Conservation (phyloP, 1,139 yeast genomes). For the Debaryomyces sp. region DNA sequence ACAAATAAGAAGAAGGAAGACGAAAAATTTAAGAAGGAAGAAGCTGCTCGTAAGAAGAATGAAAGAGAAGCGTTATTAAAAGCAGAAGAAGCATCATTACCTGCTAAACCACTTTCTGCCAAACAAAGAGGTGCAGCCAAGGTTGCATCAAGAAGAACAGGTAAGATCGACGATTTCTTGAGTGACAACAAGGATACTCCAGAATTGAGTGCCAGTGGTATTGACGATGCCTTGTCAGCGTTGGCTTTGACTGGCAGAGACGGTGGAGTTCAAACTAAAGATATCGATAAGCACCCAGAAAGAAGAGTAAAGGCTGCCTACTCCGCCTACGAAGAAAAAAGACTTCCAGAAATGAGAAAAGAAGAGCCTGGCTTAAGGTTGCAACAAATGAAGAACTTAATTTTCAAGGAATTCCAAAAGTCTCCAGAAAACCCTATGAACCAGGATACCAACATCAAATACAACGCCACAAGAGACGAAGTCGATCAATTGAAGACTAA, state of each 20-base stretch:
- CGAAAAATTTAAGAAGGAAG: conserved; percentile 59
- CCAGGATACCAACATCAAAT: conserved; percentile 64
- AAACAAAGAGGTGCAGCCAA: conserved; percentile 75
- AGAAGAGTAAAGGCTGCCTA: conserved; percentile 84
- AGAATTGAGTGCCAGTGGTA: conserved; percentile 69
- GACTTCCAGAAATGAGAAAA: conserved; percentile 72
- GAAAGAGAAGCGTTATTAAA: conserved; percentile 60
- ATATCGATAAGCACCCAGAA: conserved; percentile 85
- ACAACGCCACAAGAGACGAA: conserved; percentile 65
- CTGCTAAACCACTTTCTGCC: conserved; percentile 54
- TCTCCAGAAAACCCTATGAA: conserved; percentile 85
- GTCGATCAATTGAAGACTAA: conserved; percentile 51
- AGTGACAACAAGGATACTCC: conserved; percentile 51
- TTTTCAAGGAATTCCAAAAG: conserved; percentile 81
- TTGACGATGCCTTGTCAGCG: conserved; percentile 80
- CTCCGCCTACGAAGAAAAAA: conserved; percentile 68
- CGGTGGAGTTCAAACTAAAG: conserved; percentile 60
- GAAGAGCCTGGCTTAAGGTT: conserved; percentile 82
- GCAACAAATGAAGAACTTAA: conserved; percentile 74
- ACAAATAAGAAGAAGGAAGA: conserved; percentile 72
- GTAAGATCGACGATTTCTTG: conserved; percentile 67
- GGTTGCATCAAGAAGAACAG: conserved; percentile 63
- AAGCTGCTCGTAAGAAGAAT: conserved; percentile 65
- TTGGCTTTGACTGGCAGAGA: conserved; percentile 61
- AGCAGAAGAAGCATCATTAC: conserved; percentile 67